Percentiles rank a stretch among this genome's conserved stretches.
Evolutionary conservation across 2,329 filamentous ascomycete species (phyloP).

Genomic region (Cadophora malorum): DNA sequence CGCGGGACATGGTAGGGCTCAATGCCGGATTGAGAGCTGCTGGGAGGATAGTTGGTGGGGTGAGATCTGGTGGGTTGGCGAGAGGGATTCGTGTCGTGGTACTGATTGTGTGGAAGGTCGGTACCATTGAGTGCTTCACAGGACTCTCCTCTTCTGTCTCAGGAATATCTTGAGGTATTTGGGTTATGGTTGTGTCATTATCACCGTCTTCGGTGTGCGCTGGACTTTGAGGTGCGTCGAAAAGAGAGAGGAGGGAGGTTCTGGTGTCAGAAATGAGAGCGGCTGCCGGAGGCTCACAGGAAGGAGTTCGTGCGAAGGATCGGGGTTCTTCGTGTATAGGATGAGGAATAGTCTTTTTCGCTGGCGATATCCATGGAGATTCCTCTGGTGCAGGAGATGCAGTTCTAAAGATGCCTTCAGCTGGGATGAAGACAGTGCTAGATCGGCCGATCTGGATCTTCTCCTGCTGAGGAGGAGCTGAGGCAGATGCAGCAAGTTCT

Average conservation of each 20-base stretch:
- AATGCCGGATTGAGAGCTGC: conserved; percentile 56
- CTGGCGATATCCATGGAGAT: conserved; percentile 39
- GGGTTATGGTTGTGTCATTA: conserved; percentile 40
- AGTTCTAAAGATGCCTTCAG: conserved; percentile 68
- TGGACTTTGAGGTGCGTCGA: conserved; percentile 57
- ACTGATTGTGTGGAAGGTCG: conserved; percentile 44
- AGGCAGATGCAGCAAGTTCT: not conserved
- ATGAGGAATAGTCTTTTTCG: conserved; percentile 28
- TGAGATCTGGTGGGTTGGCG: conserved; percentile 39
- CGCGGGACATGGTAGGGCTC: conserved; percentile 71
- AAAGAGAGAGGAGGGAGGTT: conserved; percentile 65
- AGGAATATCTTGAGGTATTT: conserved; percentile 39
- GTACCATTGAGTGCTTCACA: conserved; percentile 28
- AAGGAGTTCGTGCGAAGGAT: conserved; percentile 63
- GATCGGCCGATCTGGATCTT: conserved; percentile 23
- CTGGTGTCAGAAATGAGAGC: conserved; percentile 60
- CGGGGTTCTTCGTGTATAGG: conserved; percentile 25
- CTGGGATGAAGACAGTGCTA: conserved; percentile 59
- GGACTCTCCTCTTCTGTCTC: conserved; percentile 26
- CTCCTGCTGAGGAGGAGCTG: conserved; percentile 8
- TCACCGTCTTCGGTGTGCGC: conserved; percentile 39
- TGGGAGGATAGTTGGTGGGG: conserved; percentile 32
- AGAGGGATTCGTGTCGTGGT: conserved; percentile 46
- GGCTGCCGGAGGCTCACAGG: conserved; percentile 66
- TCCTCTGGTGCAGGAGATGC: conserved; percentile 50